phyloP scores from a whole-genome alignment of 805 yeast genomes.

The Tanozyma kutaoensis region DNA sequence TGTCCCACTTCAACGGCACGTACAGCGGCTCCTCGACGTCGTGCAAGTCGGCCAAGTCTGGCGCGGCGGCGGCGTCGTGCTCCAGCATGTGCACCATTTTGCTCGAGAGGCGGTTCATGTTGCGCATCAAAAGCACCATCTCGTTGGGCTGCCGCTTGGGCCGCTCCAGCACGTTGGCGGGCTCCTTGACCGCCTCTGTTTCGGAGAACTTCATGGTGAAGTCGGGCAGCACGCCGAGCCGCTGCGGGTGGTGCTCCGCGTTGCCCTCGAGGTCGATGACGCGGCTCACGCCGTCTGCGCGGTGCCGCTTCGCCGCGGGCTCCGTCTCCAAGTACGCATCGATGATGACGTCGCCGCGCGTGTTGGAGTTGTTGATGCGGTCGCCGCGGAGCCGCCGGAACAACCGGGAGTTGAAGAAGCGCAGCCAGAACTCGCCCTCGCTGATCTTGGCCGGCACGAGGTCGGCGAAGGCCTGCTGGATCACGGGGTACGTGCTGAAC shows the following conservation, averaged over 20 bases:
- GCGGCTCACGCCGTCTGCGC: slow-evolving; percentile 42
- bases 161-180: neutral
- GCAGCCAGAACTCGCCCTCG: slow-evolving; percentile 93
- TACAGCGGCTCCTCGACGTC: no score
- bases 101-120: slow-evolving; percentile 81
- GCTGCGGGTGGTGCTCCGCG: slow-evolving; percentile 64
- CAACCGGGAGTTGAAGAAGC: slow-evolving; percentile 83
- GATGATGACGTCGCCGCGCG: slow-evolving; percentile 71
- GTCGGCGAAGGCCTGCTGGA: slow-evolving; percentile 78
- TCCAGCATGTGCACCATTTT: slow-evolving; percentile 50
- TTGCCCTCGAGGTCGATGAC: slow-evolving; percentile 75
- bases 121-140: slow-evolving; percentile 61
- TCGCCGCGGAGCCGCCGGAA: slow-evolving; percentile 88
- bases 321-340: slow-evolving; percentile 67
- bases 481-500: slow-evolving; percentile 86
- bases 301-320: slow-evolving; percentile 11
- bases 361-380: slow-evolving; percentile 49
- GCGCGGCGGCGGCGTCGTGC: no score
- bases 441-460: slow-evolving; percentile 69
- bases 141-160: slow-evolving; percentile 34
- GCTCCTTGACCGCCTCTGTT: slow-evolving; percentile 11
- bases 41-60: no score
- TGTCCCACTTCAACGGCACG: no score
- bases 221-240: slow-evolving; percentile 73
- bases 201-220: slow-evolving; percentile 69